These are phyloP conservation scores for Barnettozyma botsteinii DNA, from an alignment of 805 yeast genomes.

Conservation along the genomic window DNA sequence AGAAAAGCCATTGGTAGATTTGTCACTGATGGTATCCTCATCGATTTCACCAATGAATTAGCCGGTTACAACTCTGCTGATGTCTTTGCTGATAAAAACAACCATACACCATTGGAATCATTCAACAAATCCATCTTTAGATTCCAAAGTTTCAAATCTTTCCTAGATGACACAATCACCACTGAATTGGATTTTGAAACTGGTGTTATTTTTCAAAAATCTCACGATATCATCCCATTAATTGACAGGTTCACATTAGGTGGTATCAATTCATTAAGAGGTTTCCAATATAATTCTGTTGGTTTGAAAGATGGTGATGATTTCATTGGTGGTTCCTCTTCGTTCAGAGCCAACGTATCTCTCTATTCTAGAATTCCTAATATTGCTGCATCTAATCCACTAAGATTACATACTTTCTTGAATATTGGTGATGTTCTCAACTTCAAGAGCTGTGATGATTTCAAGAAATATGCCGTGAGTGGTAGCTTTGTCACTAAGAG, in stretches of 20 bases:
- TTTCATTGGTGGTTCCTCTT: constrained; percentile 52
- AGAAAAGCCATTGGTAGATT: constrained; percentile 37
- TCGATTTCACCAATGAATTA: constrained; percentile 41
- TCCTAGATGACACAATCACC: constrained; percentile 41
- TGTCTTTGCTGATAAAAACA: constrained; percentile 26
- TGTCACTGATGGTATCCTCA: constrained; percentile 40
- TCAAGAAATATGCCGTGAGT: constrained; percentile 16
- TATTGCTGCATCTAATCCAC: constrained; percentile 36
- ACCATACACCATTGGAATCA: constrained; percentile 27
- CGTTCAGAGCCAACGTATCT: constrained; percentile 44
- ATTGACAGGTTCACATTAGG: constrained; percentile 73
- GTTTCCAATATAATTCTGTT: constrained; percentile 55
- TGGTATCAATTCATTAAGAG: constrained; percentile 56
- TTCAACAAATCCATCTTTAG: constrained; percentile 19
- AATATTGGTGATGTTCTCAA: constrained; percentile 49
- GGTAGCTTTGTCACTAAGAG: constrained; percentile 26
- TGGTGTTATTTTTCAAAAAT: constrained; percentile 43
- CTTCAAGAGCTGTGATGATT: constrained; percentile 14
- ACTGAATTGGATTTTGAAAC: constrained; percentile 39
- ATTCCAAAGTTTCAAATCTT: constrained; percentile 31
- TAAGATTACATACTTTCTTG: constrained; percentile 55
- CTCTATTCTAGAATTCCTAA: constrained; percentile 52
- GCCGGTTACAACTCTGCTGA: constrained; percentile 25
- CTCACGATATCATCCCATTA: constrained; percentile 41
- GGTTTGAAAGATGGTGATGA: constrained; percentile 44